Evolutionary conservation across 129 eudicot species (phyloP).

Genomic region (Tanacetum coccineum): DNA sequence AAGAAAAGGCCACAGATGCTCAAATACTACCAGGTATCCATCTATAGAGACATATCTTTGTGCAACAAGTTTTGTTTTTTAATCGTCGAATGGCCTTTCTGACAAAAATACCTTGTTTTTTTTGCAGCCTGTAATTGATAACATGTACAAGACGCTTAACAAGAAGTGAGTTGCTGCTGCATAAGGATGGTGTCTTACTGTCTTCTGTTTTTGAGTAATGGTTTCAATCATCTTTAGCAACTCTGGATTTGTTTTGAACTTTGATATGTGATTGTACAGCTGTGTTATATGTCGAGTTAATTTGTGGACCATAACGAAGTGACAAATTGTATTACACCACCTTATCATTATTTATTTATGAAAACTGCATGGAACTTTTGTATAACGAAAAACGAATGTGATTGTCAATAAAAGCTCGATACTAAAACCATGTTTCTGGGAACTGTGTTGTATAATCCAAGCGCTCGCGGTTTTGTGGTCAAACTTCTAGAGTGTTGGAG

Average conservation of each 20-base stretch:
- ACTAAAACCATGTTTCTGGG: no score
- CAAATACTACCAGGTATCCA: constrained; percentile 71
- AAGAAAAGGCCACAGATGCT: constrained; percentile 90
- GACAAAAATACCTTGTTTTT: background rate
- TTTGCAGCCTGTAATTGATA: constrained; percentile 29
- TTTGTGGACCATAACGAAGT: background rate
- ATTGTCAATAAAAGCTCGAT: background rate
- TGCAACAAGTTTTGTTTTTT: background rate
- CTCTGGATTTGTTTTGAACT: constrained; percentile 20
- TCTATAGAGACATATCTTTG: background rate
- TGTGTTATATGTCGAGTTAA: constrained; percentile 13
- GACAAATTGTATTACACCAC: background rate
- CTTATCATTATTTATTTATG: background rate
- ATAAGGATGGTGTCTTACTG: background rate
- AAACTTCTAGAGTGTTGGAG: no score
- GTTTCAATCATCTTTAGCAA: constrained; percentile 6
- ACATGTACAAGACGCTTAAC: constrained; percentile 37
- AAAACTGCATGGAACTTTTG: constrained; percentile 1
- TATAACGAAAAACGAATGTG: background rate
- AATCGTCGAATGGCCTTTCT: background rate
- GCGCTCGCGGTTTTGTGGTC: no score
- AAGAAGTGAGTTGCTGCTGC: constrained; percentile 27
- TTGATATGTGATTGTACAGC: constrained; percentile 24
- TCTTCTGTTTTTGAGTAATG: background rate
- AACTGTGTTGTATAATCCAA: no score